phyloP scores from a whole-genome alignment of 345 rosid genomes.

The Barbarea vulgaris region DNA sequence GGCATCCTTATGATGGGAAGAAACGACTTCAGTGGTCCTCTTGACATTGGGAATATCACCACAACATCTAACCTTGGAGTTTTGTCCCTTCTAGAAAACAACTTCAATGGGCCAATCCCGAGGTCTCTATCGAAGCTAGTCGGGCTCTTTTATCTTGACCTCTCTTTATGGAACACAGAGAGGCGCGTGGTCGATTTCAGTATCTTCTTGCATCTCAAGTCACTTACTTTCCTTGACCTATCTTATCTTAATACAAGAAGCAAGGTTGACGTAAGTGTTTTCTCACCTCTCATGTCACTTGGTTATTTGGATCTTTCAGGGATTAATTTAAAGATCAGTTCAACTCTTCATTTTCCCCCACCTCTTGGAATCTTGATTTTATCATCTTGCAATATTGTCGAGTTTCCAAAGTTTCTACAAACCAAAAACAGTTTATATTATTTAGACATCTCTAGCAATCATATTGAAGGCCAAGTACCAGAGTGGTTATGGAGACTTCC shows the following conservation, averaged over 20 bases:
- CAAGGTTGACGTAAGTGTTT: slow-evolving; percentile 3
- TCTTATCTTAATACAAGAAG: slow-evolving; percentile 31
- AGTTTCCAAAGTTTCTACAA: slow-evolving; percentile 36
- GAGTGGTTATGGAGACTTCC: slow-evolving; percentile 17
- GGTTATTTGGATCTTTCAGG: slow-evolving; percentile 20
- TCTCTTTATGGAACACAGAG: slow-evolving; percentile 13
- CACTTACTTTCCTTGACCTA: neutral
- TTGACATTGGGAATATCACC: slow-evolving; percentile 28
- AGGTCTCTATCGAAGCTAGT: slow-evolving; percentile 19
- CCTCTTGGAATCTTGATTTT: neutral
- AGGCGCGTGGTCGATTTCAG: slow-evolving; percentile 4
- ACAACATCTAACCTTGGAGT: neutral
- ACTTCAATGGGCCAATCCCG: slow-evolving; percentile 37
- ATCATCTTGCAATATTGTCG: slow-evolving; percentile 4
- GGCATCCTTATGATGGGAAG: neutral
- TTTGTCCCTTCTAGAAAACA: slow-evolving; percentile 29
- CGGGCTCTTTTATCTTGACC: neutral
- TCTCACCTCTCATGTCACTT: slow-evolving; percentile 11
- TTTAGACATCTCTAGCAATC: slow-evolving; percentile 33
- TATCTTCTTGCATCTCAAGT: slow-evolving; percentile 29
- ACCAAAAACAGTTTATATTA: neutral
- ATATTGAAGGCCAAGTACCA: slow-evolving; percentile 28
- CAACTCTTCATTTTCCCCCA: neutral
- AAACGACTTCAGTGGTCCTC: slow-evolving; percentile 18
- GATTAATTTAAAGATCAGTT: neutral